Conservation (phyloP, 2,329 filamentous ascomycete genomes). For the Exophiala bonariae region DNA sequence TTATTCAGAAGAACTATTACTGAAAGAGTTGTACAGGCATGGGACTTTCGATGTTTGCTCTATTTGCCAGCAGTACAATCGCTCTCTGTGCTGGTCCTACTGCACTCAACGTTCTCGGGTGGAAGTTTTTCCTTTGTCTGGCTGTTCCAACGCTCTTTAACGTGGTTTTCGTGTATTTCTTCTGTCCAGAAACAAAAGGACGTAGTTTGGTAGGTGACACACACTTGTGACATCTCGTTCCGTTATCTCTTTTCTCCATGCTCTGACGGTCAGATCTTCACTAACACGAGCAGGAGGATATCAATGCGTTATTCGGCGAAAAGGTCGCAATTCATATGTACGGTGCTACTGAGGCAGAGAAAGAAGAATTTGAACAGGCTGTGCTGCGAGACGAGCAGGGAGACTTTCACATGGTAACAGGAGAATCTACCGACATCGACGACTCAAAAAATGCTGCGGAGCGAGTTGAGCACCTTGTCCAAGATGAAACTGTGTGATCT, state of each 20-base stretch:
- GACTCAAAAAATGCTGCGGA: too few species aligned
- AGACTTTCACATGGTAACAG: background rate
- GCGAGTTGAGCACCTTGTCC: too few species aligned
- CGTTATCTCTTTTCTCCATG: background rate
- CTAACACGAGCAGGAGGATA: slow-evolving; percentile 39
- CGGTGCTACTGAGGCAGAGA: slow-evolving; percentile 30
- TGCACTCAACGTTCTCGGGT: slow-evolving; percentile 34
- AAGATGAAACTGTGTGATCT: too few species aligned
- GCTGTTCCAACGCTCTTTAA: slow-evolving; percentile 35
- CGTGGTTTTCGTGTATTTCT: slow-evolving; percentile 34
- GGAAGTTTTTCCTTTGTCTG: slow-evolving; percentile 42
- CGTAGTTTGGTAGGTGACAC: slow-evolving; percentile 26
- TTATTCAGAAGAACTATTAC: too few species aligned
- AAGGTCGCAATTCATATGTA: slow-evolving; percentile 31
- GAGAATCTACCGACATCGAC: too few species aligned
- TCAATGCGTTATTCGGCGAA: slow-evolving; percentile 38
- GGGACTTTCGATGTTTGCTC: slow-evolving; percentile 25
- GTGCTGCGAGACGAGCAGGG: slow-evolving; percentile 13
- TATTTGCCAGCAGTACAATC: slow-evolving; percentile 38
- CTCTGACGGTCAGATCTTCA: too few species aligned
- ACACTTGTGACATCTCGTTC: background rate
- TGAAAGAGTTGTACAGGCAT: too few species aligned
- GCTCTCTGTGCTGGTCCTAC: slow-evolving; percentile 36
- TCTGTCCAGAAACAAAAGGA: slow-evolving; percentile 40
- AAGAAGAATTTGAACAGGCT: slow-evolving; percentile 27